phyloP scores from a whole-genome alignment of 306 rosid species.

The Spatholobus suberectus region DNA sequence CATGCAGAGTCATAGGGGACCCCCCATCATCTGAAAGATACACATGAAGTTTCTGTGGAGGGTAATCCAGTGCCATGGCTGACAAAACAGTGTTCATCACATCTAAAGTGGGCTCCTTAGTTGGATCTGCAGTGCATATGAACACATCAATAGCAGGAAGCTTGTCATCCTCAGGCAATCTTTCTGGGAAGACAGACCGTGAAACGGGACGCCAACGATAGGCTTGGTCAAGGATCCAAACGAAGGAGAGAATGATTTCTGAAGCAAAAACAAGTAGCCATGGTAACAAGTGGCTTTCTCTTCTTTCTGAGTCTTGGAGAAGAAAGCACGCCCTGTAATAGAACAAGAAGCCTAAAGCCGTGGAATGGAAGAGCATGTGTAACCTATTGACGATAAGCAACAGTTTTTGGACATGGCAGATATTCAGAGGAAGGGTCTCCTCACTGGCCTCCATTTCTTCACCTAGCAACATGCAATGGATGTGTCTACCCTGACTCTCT shows the following conservation, averaged over 20 bases:
- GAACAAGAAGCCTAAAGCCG: conserved; percentile 55
- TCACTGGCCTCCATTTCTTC: conserved; percentile 47
- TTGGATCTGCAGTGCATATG: conserved; percentile 70
- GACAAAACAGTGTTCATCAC: conserved; percentile 83
- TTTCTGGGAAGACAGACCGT: conserved; percentile 54
- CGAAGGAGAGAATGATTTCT: conserved; percentile 65
- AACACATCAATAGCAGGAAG: conserved; percentile 73
- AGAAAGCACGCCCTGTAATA: conserved; percentile 56
- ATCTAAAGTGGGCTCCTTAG: conserved; percentile 67
- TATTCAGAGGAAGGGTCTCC: conserved; percentile 45
- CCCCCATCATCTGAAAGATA: conserved; percentile 79
- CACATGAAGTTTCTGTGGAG: conserved; percentile 65
- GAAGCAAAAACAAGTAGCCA: conserved; percentile 65
- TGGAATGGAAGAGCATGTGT: conserved; percentile 58
- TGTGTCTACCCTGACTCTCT: too few species aligned
- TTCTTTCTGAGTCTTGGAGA: conserved; percentile 39
- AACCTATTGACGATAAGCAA: conserved; percentile 51
- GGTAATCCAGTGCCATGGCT: conserved; percentile 75
- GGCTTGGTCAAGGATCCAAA: conserved; percentile 71
- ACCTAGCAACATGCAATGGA: too few species aligned
- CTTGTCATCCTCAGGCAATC: conserved; percentile 59
- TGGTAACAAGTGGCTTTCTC: conserved; percentile 40
- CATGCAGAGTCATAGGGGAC: conserved; percentile 53
- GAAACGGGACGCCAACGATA: conserved; percentile 63
- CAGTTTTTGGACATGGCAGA: conserved; percentile 53